phyloP scores from a whole-genome alignment of 176 grass and related monocot species.

The Calamus simplicifolius region DNA sequence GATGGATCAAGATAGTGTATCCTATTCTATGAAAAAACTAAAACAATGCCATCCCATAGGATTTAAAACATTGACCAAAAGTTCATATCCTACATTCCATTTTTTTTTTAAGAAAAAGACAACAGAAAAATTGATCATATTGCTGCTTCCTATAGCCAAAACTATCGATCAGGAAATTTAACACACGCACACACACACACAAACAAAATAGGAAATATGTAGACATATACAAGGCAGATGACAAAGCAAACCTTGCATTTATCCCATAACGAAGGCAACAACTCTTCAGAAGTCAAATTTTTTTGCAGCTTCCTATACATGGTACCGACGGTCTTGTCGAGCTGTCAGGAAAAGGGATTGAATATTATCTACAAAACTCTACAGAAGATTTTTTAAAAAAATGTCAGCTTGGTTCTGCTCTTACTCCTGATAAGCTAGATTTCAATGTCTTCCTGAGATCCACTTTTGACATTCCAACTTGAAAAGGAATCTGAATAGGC shows the following conservation, averaged over 20 bases:
- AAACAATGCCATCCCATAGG: too few species aligned
- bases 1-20: too few species aligned
- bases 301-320: constrained; percentile 98
- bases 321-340: constrained; percentile 83
- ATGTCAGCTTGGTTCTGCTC: constrained; percentile 12
- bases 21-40: too few species aligned
- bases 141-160: too few species aligned
- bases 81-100: too few species aligned
- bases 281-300: constrained; percentile 85
- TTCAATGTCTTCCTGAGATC: constrained; percentile 90
- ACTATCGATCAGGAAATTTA: not conserved
- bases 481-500: constrained; percentile 65
- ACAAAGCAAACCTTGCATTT: constrained; percentile 73
- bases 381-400: not conserved
- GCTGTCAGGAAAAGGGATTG: constrained; percentile 29
- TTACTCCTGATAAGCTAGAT: constrained; percentile 78
- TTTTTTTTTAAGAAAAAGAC: too few species aligned
- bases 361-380: constrained; percentile 4
- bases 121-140: too few species aligned
- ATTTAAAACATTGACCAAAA: too few species aligned
- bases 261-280: constrained; percentile 85
- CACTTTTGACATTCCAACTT: constrained; percentile 87
- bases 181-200: not conserved
- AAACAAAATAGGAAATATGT: not conserved
- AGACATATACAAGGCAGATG: not conserved